A percentile compares a stretch with the other conserved stretches of the same genome.
Evolutionary conservation across 305 asterid species (phyloP).

Genomic region (Solanum hybrid): DNA sequence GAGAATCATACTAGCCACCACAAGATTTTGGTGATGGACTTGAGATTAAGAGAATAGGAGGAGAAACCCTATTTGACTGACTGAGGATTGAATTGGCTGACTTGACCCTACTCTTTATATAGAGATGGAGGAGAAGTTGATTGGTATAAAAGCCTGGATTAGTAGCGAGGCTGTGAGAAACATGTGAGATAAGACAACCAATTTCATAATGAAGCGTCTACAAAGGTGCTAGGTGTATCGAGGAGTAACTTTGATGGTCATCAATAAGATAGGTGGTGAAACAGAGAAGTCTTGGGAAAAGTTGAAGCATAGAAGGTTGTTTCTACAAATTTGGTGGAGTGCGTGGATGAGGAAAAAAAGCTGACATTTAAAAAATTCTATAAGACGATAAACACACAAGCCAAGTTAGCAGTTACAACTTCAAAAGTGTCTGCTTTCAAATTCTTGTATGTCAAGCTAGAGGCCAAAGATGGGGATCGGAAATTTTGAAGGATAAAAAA

Average conservation of each 20-base stretch:
- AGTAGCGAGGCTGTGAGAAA: background rate
- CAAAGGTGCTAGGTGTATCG: background rate
- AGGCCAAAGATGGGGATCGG: too few relatives aligned
- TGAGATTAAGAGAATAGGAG: background rate
- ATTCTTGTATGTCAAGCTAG: background rate
- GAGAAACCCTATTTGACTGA: too few relatives aligned
- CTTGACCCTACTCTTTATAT: background rate
- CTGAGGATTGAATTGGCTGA: background rate
- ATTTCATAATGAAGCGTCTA: too few relatives aligned
- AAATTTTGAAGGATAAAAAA: background rate
- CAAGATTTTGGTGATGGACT: background rate
- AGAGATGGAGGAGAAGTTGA: background rate
- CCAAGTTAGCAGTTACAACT: background rate
- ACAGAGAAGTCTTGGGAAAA: background rate
- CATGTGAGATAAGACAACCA: background rate
- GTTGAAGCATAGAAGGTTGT: background rate
- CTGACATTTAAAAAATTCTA: background rate
- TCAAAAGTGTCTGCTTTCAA: too few relatives aligned
- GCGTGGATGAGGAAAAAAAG: background rate
- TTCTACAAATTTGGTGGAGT: too few relatives aligned
- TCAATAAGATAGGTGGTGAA: background rate
- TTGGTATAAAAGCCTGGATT: too few relatives aligned
- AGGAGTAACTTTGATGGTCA: background rate
- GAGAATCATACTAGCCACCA: background rate
- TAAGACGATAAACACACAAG: background rate